These are phyloP conservation scores for Rhynchosporium agropyri DNA, from an alignment of 2,329 filamentous ascomycete genomes.

Conservation along the genomic window DNA sequence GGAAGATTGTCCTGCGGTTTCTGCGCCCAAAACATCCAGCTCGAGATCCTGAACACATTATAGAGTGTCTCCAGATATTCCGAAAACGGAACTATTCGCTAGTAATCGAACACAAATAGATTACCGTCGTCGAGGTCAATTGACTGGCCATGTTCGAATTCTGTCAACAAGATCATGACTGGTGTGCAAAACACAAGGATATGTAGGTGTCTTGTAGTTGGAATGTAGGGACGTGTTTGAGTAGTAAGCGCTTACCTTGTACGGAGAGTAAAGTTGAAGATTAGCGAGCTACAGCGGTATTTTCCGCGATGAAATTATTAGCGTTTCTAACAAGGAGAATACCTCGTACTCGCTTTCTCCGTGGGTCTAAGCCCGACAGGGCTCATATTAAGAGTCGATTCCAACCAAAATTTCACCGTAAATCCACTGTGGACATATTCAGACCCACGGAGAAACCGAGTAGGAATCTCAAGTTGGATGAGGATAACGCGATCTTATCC, in stretches of 20 bases:
- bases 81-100: background rate
- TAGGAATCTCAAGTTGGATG: constrained; percentile 20
- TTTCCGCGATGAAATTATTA: constrained; percentile 17
- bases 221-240: constrained; percentile 30
- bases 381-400: no score
- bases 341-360: constrained; percentile 17
- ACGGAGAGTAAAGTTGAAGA: constrained; percentile 33
- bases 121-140: background rate
- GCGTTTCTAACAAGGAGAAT: constrained; percentile 25
- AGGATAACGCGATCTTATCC: constrained; percentile 25
- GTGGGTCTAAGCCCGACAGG: no score
- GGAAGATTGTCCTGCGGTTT: constrained; percentile 22
- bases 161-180: constrained; percentile 19
- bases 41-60: constrained; percentile 20
- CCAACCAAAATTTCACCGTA: no score
- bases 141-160: constrained; percentile 13
- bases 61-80: constrained; percentile 11
- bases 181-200: constrained; percentile 26
- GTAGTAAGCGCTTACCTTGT: constrained; percentile 25
- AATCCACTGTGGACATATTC: no score
- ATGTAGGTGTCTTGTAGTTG: constrained; percentile 24
- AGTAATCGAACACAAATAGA: constrained; percentile 21
- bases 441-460: no score
- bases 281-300: constrained; percentile 21
- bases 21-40: constrained; percentile 25